Base-by-base conservation (phyloP, 345 rosid species). In the Euphorbia peplus region DNA sequence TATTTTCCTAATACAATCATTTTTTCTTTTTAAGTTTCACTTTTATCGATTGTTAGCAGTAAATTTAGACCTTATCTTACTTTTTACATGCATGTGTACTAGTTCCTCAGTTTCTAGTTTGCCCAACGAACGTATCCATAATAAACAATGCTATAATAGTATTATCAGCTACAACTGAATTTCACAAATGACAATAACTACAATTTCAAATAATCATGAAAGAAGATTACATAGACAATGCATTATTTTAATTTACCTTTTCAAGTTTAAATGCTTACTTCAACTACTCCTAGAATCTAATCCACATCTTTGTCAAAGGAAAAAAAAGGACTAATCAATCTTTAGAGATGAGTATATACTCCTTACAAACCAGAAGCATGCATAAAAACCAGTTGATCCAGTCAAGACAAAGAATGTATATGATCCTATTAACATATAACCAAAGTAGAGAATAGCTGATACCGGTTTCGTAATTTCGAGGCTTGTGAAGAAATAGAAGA, bases 401-500 rank as follows among this genome's bases (percentile, higher is more conserved):
- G 83, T 76, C 35, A 80, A 53, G 22, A 80, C 80, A 15, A 80
- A 80, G 66, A 80, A 80, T 14, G 79, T 80, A 39, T 80, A 80
- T 3, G 83, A 80, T 14, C 55, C 79, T 0, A 80, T 80, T 10
- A 73, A 60, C 83, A 80, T 80, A 73, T 80, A 80, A 24, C 83
- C 83, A 4, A 80, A 76, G 78, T 80, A 80, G 48, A 80, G 68
- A 44, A 74, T 67, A 0, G 73, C 80, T 0, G 83, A 80, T 6
- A 80, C 83, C 41, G 70, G 41, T 70, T 76, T 80, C 4, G 83
- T 76, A 73, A 80, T 80, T 63, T 80, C 80, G 7, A 80, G 73
- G 78, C 74, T 80, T 22, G 80, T 73, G 80, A 76, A 80, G 80
- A 80, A 80, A 61, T 80, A 80, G 70, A 76, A 76, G 11, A 74